Conservation (phyloP, 1,284 basidiomycete species). For the Moesziomyces globuligerus region DNA sequence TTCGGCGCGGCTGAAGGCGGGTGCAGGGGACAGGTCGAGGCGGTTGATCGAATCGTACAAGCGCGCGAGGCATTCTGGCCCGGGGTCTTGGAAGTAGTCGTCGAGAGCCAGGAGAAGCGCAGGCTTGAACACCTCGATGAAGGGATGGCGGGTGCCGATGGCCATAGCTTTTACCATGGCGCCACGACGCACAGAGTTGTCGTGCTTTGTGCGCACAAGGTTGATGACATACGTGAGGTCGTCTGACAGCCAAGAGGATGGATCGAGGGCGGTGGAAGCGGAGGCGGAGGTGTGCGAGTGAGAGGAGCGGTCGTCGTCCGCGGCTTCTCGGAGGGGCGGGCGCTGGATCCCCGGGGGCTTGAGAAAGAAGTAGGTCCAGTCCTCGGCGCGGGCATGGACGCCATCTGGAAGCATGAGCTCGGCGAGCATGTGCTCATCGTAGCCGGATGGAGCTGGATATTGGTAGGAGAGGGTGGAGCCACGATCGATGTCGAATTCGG, state of each 20-base stretch:
- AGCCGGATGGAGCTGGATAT: constrained; percentile 54
- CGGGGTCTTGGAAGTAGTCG: constrained; percentile 89
- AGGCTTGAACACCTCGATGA: constrained; percentile 98
- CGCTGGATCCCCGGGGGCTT: constrained; percentile 32
- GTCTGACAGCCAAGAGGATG: constrained; percentile 28
- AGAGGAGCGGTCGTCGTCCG: constrained; percentile 5
- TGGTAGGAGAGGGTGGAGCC: constrained; percentile 59
- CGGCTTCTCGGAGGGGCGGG: constrained; percentile 5
- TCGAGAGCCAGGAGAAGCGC: constrained; percentile 92
- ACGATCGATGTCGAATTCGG: constrained; percentile 63
- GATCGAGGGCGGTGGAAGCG: neutral
- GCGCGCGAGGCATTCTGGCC: constrained; percentile 84
- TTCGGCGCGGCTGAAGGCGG: constrained; percentile 80
- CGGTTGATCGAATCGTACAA: constrained; percentile 92
- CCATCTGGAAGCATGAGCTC: constrained; percentile 99
- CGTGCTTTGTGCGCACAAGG: constrained; percentile 93
- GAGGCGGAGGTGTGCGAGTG: neutral
- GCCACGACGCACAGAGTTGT: constrained; percentile 85
- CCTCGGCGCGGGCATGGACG: constrained; percentile 89
- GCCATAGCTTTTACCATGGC: constrained; percentile 95
- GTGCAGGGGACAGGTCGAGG: constrained; percentile 84
- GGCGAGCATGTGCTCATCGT: constrained; percentile 75
- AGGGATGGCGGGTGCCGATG: constrained; percentile 92
- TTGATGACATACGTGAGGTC: constrained; percentile 81
- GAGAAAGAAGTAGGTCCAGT: constrained; percentile 98